Conservation (phyloP, 1,284 basidiomycete genomes). For the Pseudozyma thailandica region DNA sequence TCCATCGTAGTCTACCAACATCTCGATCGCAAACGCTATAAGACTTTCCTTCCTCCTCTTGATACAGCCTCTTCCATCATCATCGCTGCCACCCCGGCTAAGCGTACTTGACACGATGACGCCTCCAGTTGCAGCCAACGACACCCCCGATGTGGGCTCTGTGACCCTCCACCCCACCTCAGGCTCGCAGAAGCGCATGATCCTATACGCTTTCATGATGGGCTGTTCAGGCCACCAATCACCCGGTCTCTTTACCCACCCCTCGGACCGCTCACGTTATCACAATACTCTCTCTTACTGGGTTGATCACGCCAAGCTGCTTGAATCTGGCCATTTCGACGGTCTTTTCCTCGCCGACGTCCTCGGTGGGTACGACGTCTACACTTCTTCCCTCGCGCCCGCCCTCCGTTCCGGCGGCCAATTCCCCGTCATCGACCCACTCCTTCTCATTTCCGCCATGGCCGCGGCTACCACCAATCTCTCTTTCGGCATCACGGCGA, state of each 20-base stretch:
- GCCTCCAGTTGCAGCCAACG: conserved; percentile 18
- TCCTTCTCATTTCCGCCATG: conserved; percentile 59
- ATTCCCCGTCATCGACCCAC: conserved; percentile 62
- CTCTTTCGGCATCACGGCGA: conserved; percentile 63
- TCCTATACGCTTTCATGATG: conserved; percentile 59
- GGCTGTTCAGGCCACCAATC: conserved; percentile 61
- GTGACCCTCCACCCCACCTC: conserved; percentile 3
- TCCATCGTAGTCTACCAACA: too few relatives aligned
- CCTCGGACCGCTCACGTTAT: conserved; percentile 47
- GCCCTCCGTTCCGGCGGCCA: conserved; percentile 60
- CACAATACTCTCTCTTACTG: conserved; percentile 63
- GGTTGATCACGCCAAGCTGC: conserved; percentile 59
- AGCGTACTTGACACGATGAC: conserved; percentile 14
- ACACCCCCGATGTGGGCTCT: conserved; percentile 6
- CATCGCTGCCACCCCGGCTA: not conserved
- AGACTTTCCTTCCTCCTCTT: too few relatives aligned
- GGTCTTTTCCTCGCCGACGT: conserved; percentile 65
- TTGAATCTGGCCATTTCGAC: conserved; percentile 57
- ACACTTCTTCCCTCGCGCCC: conserved; percentile 51
- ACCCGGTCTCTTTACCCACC: conserved; percentile 58
- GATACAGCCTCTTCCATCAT: not conserved
- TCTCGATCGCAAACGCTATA: too few relatives aligned
- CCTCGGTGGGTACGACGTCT: conserved; percentile 63
- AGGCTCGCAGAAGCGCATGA: conserved; percentile 21
- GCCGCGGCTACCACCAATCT: conserved; percentile 56